Base-by-base conservation (phyloP, 2,329 filamentous ascomycete genomes). In the Beauveria caledonica region DNA sequence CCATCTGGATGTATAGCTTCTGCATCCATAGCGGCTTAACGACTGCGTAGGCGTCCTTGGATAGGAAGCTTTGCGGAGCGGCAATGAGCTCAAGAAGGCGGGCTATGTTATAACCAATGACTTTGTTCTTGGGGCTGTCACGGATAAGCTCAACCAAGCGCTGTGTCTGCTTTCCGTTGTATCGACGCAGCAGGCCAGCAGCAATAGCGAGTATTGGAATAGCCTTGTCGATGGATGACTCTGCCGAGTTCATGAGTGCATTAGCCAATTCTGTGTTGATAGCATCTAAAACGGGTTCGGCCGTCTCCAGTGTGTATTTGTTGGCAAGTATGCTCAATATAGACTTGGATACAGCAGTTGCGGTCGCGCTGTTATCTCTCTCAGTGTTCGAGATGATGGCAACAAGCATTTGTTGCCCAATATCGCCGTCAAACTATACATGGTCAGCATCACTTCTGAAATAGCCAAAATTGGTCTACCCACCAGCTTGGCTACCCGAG, bases 21-120 rank as follows among this genome's bases (percentile, higher is more conserved):
- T 83, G 80, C 62, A 73, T 69, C 74, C 76, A 78, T 1, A 82
- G 70, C 3, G 75, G 75, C 63, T 76, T 78, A 36, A 78, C 69
- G 2, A 76, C 63, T 4, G 77, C 77, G 60, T 77, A 78, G 63
- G 72, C 74, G 5, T 76, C 73, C 51, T 75, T 69, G 17, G 68
- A 70, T 1, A 80, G 69, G 33, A 72, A 69, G 1, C 68, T 67
- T 57, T 76, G 75, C 5, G 74, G 70, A 3, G 72, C 71, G 46
- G 79, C 73, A 9, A 81, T 67, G 55, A 74, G 70, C 27, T 79
- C 76, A 17, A 81, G 66, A 0, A 73, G 71, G 5, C 73, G 72
- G 1, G 76, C 76, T 50, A 81, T 71, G 8, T 69, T 68, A 54
- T 76, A 69, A 13, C 76, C 78, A 33, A 70, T 69, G 23, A 62